Conservation (phyloP, 805 yeast species). For the Sugiyamaella americana region DNA sequence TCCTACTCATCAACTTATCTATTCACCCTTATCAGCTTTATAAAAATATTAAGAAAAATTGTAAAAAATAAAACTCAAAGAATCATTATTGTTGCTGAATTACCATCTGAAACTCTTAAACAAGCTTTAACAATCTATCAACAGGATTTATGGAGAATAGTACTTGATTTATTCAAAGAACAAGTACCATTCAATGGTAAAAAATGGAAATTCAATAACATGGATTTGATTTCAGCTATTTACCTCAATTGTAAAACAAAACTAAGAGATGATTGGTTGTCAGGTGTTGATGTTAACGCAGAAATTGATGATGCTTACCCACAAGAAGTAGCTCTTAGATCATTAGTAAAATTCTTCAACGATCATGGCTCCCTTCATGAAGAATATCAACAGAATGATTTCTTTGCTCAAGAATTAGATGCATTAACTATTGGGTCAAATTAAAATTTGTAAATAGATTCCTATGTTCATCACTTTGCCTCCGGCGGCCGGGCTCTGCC, state of each 20-base stretch:
- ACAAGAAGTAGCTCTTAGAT: slow-evolving; percentile 79
- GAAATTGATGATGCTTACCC: slow-evolving; percentile 73
- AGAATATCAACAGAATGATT: slow-evolving; percentile 41
- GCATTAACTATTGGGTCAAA: slow-evolving; percentile 10
- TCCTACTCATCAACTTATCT: slow-evolving; percentile 22
- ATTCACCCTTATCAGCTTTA: slow-evolving; percentile 39
- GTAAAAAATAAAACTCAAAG: slow-evolving; percentile 70
- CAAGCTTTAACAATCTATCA: slow-evolving; percentile 57
- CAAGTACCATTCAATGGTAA: slow-evolving; percentile 87
- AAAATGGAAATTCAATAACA: slow-evolving; percentile 87
- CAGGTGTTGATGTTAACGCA: slow-evolving; percentile 69
- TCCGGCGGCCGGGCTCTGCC: no score
- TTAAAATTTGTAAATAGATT: no score
- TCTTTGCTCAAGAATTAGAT: slow-evolving; percentile 35
- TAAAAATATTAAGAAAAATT: slow-evolving; percentile 51
- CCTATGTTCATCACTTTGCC: no score
- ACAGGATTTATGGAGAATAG: slow-evolving; percentile 56
- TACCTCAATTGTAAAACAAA: slow-evolving; percentile 68
- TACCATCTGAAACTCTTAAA: slow-evolving; percentile 56
- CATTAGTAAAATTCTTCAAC: slow-evolving; percentile 72
- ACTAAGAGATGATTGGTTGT: slow-evolving; percentile 81
- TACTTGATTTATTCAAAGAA: slow-evolving; percentile 66
- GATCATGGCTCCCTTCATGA: slow-evolving; percentile 24
- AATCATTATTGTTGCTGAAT: slow-evolving; percentile 51
- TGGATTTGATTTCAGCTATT: slow-evolving; percentile 87